Evolutionary conservation across 2,329 filamentous ascomycete genomes (phyloP), one percentile per base, ranked within the genome.

Genomic region (Ophiocordyceps camponoti-leonardi): DNA sequence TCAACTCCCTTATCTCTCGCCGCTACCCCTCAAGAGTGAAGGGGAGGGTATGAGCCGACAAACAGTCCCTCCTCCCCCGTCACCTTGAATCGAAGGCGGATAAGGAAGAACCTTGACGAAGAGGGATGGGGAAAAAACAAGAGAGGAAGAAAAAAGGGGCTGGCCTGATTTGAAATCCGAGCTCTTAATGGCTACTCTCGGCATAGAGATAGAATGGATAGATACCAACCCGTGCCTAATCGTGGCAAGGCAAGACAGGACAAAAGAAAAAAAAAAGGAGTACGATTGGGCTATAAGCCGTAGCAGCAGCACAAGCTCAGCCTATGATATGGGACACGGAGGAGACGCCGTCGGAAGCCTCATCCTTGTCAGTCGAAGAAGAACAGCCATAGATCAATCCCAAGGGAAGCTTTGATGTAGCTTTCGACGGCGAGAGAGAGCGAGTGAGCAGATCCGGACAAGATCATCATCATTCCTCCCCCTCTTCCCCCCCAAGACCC

Each of bases 11-110:
- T 35, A 35, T 35, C 31, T 35, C 31, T 35, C 31, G 31, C n/a
- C 31, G 31, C 31, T n/a, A 35, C 31, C 31, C 31, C n/a, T 14
- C 16, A 14, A 35, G n/a, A 35, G 13, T 35, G 8, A 14, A 35
- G 31, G 31, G 31, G 31, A 35, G 31, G n/a, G 31, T 40, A n/a
- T 23, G 49, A 46, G 45, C 46, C 42, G 44, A n/a, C 41, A 44
- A 45, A 31, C 43, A 14, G 30, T 23, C 33, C n/a, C 13, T 35
- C 33, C n/a, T n/a, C 11, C 6, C 33, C 3, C 22, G 22, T n/a
- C n/a, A n/a, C n/a, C n/a, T n/a, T n/a, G n/a, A n/a, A 11, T n/a
- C 31, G 23, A 41, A 31, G 37, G 28, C 19, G 4, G 14, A 12
- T 14, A 18, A 28, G 18, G 14, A 18, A 5, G n/a, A n/a, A 18